phyloP scores from a whole-genome alignment of 2,329 filamentous ascomycete species.

The Zymoseptoria pseudotritici region DNA sequence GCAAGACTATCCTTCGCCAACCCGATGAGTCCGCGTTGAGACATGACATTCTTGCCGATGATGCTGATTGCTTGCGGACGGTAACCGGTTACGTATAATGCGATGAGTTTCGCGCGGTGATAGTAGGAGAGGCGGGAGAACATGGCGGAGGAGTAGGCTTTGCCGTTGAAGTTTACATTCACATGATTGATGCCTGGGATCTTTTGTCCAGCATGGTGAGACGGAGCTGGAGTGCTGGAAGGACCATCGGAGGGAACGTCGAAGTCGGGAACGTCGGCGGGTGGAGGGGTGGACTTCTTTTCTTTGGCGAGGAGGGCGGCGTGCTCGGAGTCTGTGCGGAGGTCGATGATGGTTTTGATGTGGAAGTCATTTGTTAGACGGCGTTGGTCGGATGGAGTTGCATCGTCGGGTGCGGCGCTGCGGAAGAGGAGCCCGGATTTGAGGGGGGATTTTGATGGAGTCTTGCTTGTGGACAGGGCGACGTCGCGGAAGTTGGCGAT shows the following conservation, averaged over 20 bases:
- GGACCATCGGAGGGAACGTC: constrained; percentile 24
- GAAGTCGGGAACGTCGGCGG: constrained; percentile 41
- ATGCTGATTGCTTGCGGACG: constrained; percentile 63
- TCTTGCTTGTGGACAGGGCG: constrained; percentile 55
- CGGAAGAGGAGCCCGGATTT: constrained; percentile 19
- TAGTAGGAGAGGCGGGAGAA: constrained; percentile 61
- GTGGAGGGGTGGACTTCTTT: constrained; percentile 39
- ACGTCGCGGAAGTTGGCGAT: constrained; percentile 75
- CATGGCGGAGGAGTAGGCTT: constrained; percentile 60
- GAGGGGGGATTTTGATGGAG: constrained; percentile 40
- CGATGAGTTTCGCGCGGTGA: constrained; percentile 56
- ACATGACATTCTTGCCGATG: constrained; percentile 63
- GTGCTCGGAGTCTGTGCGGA: constrained; percentile 60
- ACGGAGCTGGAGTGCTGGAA: constrained; percentile 39
- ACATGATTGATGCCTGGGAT: constrained; percentile 58
- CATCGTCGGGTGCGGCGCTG: constrained; percentile 53
- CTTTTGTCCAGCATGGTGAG: constrained; percentile 32
- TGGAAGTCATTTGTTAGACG: constrained; percentile 53
- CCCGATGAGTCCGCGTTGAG: constrained; percentile 62
- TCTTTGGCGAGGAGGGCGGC: constrained; percentile 49
- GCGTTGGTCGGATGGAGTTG: constrained; percentile 56
- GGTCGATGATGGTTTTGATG: constrained; percentile 68
- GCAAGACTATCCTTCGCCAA: constrained; percentile 64
- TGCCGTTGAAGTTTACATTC: constrained; percentile 67
- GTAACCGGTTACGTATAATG: constrained; percentile 58